Evolutionary conservation across 495 filamentous ascomycete genomes (phyloP), one percentile per base, ranked within the genome.

Genomic region (Extremus antarcticus): DNA sequence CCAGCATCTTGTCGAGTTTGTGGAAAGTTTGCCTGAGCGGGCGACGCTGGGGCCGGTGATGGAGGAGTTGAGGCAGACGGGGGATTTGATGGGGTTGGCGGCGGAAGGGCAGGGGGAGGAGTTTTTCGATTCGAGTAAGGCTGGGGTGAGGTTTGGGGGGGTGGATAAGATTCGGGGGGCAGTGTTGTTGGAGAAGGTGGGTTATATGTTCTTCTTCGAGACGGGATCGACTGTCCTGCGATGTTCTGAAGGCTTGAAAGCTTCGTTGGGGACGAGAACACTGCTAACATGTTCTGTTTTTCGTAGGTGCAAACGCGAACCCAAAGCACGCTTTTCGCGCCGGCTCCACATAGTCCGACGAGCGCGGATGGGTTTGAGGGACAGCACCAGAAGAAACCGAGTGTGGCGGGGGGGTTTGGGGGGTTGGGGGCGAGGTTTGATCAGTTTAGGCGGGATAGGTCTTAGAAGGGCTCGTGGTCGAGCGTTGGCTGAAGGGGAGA

Each of bases 141-240:
- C 89, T 47, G 95, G 94, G 69, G 87, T 84, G 74, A 92, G 95
- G 68, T 99, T 95, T 64, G 86, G 88, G 3, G 82, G 84, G 47
- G 92, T 99, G n/a, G 86, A 96, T 70, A 82, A 84, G 38, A 73
- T 88, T 68, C 88, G 90, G 65, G 92, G 91, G 0, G 87, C 89
- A 0, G 68, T 86, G 13, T 64, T 99, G 57, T 68, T 96, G 24
- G 90, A 96, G 70, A 98, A 98, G 88, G 63, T 63, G 20, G 21
- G 29, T 35, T 35, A 13, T 13, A n/a, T n/a, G n/a, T 35, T 4
- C 29, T 35, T 7, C 13, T 13, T 7, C 29, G 29, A 35, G 29
- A 13, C 13, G 29, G 29, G 4, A 35, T 35, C 7, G 29, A 35
- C 13, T 4, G 29, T n/a, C n/a, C n/a, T n/a, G n/a, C n/a, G n/a